Evolutionary conservation across 2,329 filamentous ascomycete genomes (phyloP), one percentile per base, ranked within the genome.

Genomic region (Leptoxyphium fumago): DNA sequence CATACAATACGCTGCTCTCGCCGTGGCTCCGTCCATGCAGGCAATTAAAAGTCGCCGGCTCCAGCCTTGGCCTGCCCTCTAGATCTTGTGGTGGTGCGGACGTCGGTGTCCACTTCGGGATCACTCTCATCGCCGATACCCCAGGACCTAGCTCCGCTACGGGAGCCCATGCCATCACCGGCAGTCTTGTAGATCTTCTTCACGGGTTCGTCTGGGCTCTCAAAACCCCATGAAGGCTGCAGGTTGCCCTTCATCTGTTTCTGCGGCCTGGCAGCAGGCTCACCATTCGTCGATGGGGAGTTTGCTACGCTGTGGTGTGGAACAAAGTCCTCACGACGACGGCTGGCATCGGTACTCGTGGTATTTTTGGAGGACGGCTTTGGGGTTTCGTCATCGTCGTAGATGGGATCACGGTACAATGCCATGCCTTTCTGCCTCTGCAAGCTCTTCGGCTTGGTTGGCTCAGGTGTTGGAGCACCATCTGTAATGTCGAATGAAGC

Each of bases 401-500:
- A 57, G 10, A 75, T 72, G 57, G 80, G 81, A 29, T 91, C 59
- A 46, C 84, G 80, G 67, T 94, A 94, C 39, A 94, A 70, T 26
- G 75, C 72, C 38, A 81, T 67, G 6, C 80, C 80, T 45, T 76
- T 77, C 62, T 85, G 86, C 45, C 78, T 50, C 38, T 53, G 50
- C 10, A 52, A 40, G 39, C 18, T 50, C 50, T 41, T 54, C 52
- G 18, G 55, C 48, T 39, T 61, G 55, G 43, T 55, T 54, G 46
- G 48, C 18, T 72, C 68, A 7, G 67, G 71, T 13, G 70, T 65
- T 41, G 75, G 11, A 18, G 11, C 74, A 45, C 88, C 80, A 58
- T 96, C 88, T 43, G 76, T 70, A 55, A 95, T 75, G 48, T 91
- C 79, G 58, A 94, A 95, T 63, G 96, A 86, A 1, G 78, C 67